Evolutionary conservation across 768 basidiomycete species (phyloP).

Genomic region (Phylloporus sp.): DNA sequence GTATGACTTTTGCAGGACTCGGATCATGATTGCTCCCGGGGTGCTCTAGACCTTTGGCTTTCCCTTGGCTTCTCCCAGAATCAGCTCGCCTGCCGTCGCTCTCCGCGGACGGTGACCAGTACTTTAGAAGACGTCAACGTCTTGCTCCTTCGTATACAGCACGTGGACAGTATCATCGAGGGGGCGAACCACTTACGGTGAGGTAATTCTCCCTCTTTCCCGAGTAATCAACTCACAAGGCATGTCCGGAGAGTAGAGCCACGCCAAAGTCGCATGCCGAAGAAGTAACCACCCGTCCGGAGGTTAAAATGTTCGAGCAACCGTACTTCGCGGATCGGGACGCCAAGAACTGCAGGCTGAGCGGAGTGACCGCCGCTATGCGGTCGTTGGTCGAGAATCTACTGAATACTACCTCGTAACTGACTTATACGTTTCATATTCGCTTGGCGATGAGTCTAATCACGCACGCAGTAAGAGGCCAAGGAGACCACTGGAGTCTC

Average conservation of each 20-base stretch:
- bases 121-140: not conserved
- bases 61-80: conserved; percentile 10
- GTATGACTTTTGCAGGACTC: conserved; percentile 3
- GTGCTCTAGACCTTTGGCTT: conserved; percentile 2
- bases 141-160: not conserved
- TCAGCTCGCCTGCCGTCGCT: not conserved
- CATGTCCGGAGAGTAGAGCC: not conserved
- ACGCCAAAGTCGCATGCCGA: not conserved
- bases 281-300: not conserved
- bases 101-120: conserved; percentile 7
- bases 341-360: conserved; percentile 15
- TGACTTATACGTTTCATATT: not conserved
- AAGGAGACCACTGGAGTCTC: conserved; percentile 2
- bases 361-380: not conserved
- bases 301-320: not conserved
- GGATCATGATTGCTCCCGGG: not conserved
- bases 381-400: not conserved
- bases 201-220: conserved; percentile 6
- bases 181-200: not conserved
- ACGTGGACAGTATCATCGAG: not conserved
- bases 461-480: conserved; percentile 1
- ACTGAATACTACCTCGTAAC: not conserved
- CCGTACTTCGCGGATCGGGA: conserved; percentile 8
- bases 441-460: conserved; percentile 7
- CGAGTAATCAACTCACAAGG: not conserved